Evolutionary conservation across 1,139 yeast genomes (phyloP), one percentile per base, ranked within the genome.

Genomic region (Pichia sp.): DNA sequence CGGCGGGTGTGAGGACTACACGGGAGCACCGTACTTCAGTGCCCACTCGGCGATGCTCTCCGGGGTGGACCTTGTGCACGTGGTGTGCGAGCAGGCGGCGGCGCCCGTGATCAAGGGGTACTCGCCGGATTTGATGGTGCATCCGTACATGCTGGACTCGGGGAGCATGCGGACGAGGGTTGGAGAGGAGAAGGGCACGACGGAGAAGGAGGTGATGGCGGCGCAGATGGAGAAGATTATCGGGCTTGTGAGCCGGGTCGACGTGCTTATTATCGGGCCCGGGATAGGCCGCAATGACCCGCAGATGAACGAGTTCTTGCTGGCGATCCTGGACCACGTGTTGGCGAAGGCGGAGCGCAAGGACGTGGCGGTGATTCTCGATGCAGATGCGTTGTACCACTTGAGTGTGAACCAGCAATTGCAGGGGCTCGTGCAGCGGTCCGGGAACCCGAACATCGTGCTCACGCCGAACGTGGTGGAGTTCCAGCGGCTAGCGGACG

Each of bases 21-120:
- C 98, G 0, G 99, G 99, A 0, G 99, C 99, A 0, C 99, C 99
- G 2, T 93, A 77, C 72, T 93, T 93, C 68, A 80, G 96, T 31
- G 86, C 95, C 12, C 85, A 87, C 67, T 88, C 97, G 1, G 82
- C 95, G 1, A 88, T 96, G 2, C 72, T 87, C 36, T 78, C 87
- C 50, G 99, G 99, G 0, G 87, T 93, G 46, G 99, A 93, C 66
- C 75, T 93, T 74, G 81, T 93, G 38, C 98, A 93, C 71, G 78
- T 93, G 6, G 77, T 93, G 9, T 92, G 98, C 71, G 96, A 90
- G 63, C 71, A 74, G 54, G 72, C 72, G 44, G 98, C 98, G 0
- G 95, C 89, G 1, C 73, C 85, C 0, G 85, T 89, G 10, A 91
- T 93, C 66, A 93, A 93, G 71, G 72, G 85, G 47, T 93, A 93